Conservation (phyloP, 2,329 filamentous ascomycete species). For the Hortaea werneckii region DNA sequence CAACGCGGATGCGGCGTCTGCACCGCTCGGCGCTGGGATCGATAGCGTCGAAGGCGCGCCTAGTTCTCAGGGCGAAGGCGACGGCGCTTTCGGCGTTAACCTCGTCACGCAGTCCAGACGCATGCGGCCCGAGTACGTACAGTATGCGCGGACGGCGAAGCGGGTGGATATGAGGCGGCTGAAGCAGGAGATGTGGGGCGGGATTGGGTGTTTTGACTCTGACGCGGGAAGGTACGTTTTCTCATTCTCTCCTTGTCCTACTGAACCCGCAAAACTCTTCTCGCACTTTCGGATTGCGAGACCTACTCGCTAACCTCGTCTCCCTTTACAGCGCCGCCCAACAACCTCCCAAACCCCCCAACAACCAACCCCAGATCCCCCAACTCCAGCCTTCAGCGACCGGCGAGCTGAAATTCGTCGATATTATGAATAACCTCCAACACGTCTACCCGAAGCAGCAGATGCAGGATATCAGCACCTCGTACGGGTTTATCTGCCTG, state of each 20-base stretch:
- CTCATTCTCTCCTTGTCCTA: too few relatives aligned
- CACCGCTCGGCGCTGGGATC: constrained; percentile 19
- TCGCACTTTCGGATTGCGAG: too few relatives aligned
- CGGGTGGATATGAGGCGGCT: constrained; percentile 55
- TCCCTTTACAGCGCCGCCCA: too few relatives aligned
- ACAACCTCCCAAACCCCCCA: constrained; percentile 7
- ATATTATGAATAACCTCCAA: constrained; percentile 83
- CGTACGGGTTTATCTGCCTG: constrained; percentile 83
- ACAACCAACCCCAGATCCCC: constrained; percentile 11
- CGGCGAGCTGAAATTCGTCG: constrained; percentile 67
- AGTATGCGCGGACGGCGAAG: constrained; percentile 56
- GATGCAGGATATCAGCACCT: constrained; percentile 92
- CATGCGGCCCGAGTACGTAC: constrained; percentile 53
- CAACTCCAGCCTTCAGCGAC: constrained; percentile 28
- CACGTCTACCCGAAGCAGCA: constrained; percentile 73
- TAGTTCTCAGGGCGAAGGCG: constrained; percentile 25
- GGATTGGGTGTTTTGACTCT: constrained; percentile 37
- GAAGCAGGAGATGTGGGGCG: constrained; percentile 57
- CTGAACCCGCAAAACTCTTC: too few relatives aligned
- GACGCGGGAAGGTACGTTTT: too few relatives aligned
- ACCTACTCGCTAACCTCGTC: too few relatives aligned
- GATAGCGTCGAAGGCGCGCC: constrained; percentile 22
- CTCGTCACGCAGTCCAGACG: constrained; percentile 52
- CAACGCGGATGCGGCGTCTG: constrained; percentile 26
- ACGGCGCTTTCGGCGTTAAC: constrained; percentile 51